Evolutionary conservation across 208 protist species (phyloP), one percentile per base, ranked within the genome.

Genomic region (Leishmania turanica): DNA sequence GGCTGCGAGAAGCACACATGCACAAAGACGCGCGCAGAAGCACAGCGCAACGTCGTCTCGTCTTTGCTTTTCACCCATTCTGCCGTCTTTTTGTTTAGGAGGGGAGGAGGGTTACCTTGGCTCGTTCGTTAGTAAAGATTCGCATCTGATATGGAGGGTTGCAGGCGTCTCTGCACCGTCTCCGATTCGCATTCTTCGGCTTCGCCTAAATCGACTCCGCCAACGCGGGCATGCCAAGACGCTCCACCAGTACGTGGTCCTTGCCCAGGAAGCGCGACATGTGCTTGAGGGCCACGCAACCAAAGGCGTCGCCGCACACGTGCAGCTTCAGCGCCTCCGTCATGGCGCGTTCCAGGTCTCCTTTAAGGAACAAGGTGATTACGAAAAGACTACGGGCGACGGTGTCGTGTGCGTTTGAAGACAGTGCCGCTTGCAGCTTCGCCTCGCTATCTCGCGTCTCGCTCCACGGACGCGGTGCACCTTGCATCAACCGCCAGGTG

Each of bases 271-370:
- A 97, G 24, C 72, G 64, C n/a, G 65, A 47, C n/a, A 96, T 82
- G 13, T 86, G 79, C 60, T 86, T 82, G 76, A 96, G 81, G 31
- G 95, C 95, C 3, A 88, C 75, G 1, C 83, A 69, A 15, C 95
- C 95, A 78, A 93, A 97, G 21, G 83, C 64, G 3, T 88, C 77
- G 1, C 80, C 78, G 7, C 90, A 69, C 3, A 81, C 79, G 54
- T 90, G 84, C 75, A 96, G 77, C 85, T 96, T 97, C 45, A 96
- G 64, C 37, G 92, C 93, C 90, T 97, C 95, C 53, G 95, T 97
- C 66, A 97, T 70, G 54, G 87, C 89, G 15, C 93, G 91, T 87
- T 97, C 92, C n/a, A 97, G 31, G 68, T 97, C 95, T 5, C 93
- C 93, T 47, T 83, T 77, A 11, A 97, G 80, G 75, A 97, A 97